phyloP scores from a whole-genome alignment of 345 rosid species.

The Eucalyptus cladocalyx region DNA sequence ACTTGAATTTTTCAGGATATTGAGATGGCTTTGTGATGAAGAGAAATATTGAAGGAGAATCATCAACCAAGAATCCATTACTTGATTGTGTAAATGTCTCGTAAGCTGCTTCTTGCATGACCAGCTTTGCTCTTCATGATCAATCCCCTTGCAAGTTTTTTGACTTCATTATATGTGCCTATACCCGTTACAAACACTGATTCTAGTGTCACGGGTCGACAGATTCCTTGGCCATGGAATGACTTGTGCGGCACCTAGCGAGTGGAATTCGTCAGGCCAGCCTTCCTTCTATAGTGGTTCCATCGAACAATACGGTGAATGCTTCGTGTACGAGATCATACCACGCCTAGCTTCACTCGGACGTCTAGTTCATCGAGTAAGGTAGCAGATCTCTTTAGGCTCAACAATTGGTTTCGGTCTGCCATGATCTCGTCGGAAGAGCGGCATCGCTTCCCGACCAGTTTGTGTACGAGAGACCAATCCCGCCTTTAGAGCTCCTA shows the following conservation, averaged over 20 bases:
- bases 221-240: too few relatives aligned
- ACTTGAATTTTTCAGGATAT: conserved; percentile 25
- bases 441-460: rapidly evolving
- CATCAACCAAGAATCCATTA: conserved; percentile 33
- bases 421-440: too few relatives aligned
- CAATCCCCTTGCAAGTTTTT: neutral
- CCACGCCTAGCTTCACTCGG: rapidly evolving
- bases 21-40: conserved; percentile 70
- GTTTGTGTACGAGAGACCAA: too few relatives aligned
- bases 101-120: conserved; percentile 8
- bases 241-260: too few relatives aligned
- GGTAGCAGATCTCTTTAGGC: too few relatives aligned
- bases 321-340: too few relatives aligned
- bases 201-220: conserved; percentile 17
- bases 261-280: too few relatives aligned
- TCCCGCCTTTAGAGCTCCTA: too few relatives aligned
- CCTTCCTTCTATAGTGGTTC: too few relatives aligned
- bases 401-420: too few relatives aligned
- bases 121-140: neutral
- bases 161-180: neutral
- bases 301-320: too few relatives aligned
- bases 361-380: too few relatives aligned
- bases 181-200: conserved; percentile 77
- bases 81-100: conserved; percentile 69
- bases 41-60: conserved; percentile 28